phyloP scores from a whole-genome alignment of 164 flowering plant genomes.

The Nelumbo lutea region DNA sequence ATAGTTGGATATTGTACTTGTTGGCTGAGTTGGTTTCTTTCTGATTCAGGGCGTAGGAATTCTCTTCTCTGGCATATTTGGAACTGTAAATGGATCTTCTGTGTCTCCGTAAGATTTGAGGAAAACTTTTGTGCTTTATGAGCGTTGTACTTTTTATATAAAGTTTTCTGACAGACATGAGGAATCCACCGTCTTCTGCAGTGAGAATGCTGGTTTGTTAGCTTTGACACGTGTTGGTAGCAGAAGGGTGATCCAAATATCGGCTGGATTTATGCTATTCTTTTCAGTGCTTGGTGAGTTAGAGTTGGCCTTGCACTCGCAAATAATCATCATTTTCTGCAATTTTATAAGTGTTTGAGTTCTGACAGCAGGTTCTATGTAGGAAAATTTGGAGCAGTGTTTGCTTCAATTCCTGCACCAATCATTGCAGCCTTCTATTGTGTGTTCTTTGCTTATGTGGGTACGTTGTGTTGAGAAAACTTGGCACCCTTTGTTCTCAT shows the following conservation, averaged over 20 bases:
- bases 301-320: background rate
- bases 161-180: conserved; percentile 3
- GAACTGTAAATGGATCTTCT: conserved; percentile 80
- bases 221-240: conserved; percentile 88
- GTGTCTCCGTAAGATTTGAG: conserved; percentile 68
- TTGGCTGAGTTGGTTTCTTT: background rate
- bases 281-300: conserved; percentile 71
- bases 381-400: conserved; percentile 81
- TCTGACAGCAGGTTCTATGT: background rate
- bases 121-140: background rate
- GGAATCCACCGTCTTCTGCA: conserved; percentile 18
- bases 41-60: conserved; percentile 67
- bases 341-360: background rate
- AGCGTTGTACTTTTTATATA: background rate
- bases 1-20: background rate
- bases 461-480: conserved; percentile 35
- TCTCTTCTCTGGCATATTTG: conserved; percentile 78
- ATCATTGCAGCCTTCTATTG: conserved; percentile 66
- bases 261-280: conserved; percentile 76
- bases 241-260: conserved; percentile 75
- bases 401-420: conserved; percentile 77
- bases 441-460: conserved; percentile 77
- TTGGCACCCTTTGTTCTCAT: background rate
- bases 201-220: conserved; percentile 87
- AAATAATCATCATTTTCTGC: background rate